These are phyloP conservation scores for Candida glucosophila DNA, from an alignment of 1,139 yeast species.

Conservation along the genomic window DNA sequence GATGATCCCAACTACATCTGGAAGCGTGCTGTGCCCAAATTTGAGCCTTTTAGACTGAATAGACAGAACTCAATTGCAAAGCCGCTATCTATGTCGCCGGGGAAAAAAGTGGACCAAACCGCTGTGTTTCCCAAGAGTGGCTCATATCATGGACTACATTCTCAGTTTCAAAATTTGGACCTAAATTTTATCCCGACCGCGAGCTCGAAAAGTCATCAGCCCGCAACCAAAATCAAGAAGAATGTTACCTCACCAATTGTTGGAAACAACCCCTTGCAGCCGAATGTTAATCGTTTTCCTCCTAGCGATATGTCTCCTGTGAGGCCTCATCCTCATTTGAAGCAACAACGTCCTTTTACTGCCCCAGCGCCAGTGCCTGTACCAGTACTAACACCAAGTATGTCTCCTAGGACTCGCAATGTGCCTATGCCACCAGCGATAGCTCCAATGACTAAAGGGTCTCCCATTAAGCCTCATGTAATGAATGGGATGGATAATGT, in stretches of 20 bases:
- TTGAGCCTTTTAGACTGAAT: conserved; percentile 45
- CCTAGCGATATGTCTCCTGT: not conserved
- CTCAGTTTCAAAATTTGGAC: conserved; percentile 32
- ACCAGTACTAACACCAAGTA: no score
- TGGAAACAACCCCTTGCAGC: not conserved
- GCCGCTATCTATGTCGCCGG: conserved; percentile 41
- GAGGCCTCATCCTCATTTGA: not conserved
- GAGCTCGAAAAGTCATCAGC: conserved; percentile 22
- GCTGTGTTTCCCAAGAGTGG: conserved; percentile 31
- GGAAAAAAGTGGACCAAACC: conserved; percentile 30
- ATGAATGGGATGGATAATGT: no score
- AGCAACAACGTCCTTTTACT: not conserved
- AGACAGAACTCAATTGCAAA: conserved; percentile 33
- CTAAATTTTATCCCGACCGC: conserved; percentile 24
- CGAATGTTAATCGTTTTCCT: not conserved
- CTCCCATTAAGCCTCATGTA: no score
- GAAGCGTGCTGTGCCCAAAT: conserved; percentile 39
- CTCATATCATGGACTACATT: conserved; percentile 34
- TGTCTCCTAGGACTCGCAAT: no score
- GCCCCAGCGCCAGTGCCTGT: not conserved
- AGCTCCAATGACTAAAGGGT: no score
- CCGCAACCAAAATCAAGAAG: conserved; percentile 26
- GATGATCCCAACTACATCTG: conserved; percentile 33
- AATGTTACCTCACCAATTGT: conserved; percentile 3
- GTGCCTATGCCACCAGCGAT: no score